These are phyloP conservation scores for Neodidymelliopsis sp. DNA, from an alignment of 2,329 filamentous ascomycete species.

Conservation along the genomic window DNA sequence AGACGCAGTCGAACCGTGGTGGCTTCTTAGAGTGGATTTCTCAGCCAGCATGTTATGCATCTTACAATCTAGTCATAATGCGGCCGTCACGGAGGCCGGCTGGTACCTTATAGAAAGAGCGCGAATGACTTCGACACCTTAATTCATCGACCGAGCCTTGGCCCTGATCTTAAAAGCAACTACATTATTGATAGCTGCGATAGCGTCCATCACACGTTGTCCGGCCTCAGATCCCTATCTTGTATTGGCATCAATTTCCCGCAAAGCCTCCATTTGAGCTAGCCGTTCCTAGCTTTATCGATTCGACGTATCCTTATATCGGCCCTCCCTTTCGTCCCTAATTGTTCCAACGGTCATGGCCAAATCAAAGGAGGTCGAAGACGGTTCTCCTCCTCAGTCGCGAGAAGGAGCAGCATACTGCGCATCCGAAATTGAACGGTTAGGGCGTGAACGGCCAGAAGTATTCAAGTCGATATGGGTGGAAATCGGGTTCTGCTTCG, in stretches of 20 bases:
- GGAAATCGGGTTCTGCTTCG: constrained; percentile 70
- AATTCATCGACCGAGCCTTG: not conserved
- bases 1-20: constrained; percentile 17
- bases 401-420: constrained; percentile 29
- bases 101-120: constrained; percentile 21
- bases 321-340: not conserved
- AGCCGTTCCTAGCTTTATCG: not conserved
- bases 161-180: constrained; percentile 1
- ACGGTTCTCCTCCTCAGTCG: constrained; percentile 13
- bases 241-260: not conserved
- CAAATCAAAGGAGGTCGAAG: constrained; percentile 22
- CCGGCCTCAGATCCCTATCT: not conserved
- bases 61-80: constrained; percentile 6
- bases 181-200: constrained; percentile 1
- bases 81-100: constrained; percentile 24
- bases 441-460: constrained; percentile 68
- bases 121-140: not conserved
- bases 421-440: constrained; percentile 59
- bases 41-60: constrained; percentile 29
- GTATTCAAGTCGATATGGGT: constrained; percentile 61
- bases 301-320: not conserved
- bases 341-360: constrained; percentile 1
- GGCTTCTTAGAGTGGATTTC: constrained; percentile 16
- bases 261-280: not conserved
- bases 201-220: not conserved